Percentiles rank a stretch among this genome's conserved stretches.
These are phyloP conservation scores for Endoconidiophora laricicola DNA, from an alignment of 2,329 filamentous ascomycete genomes.

Conservation along the genomic window DNA sequence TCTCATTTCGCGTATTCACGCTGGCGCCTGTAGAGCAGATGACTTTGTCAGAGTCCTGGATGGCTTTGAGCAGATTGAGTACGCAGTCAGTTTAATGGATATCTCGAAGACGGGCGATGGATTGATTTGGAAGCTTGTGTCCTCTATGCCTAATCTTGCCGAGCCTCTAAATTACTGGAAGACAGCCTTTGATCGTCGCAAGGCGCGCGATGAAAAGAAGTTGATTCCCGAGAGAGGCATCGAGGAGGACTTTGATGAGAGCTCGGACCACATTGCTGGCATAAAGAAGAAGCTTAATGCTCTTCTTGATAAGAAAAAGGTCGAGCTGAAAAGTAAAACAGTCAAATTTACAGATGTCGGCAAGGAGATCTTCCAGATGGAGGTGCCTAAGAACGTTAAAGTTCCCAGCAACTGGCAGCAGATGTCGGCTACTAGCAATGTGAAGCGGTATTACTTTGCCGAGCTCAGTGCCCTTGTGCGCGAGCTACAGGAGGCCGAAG, in stretches of 20 bases:
- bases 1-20: constrained; percentile 85
- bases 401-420: constrained; percentile 83
- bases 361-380: constrained; percentile 93
- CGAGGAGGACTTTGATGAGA: constrained; percentile 82
- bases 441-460: constrained; percentile 87
- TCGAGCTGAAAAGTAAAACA: constrained; percentile 55
- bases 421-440: constrained; percentile 81
- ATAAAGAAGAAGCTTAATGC: constrained; percentile 57
- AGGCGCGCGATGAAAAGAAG: constrained; percentile 62
- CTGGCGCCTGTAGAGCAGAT: constrained; percentile 71
- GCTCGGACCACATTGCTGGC: constrained; percentile 56
- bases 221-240: constrained; percentile 76
- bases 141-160: constrained; percentile 69
- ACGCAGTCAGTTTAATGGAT: constrained; percentile 67
- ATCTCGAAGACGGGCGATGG: constrained; percentile 62
- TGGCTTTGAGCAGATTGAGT: constrained; percentile 94
- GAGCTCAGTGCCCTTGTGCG: constrained; percentile 71
- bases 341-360: constrained; percentile 72
- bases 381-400: constrained; percentile 71
- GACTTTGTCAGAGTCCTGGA: constrained; percentile 90
- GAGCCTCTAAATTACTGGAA: constrained; percentile 71
- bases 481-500: constrained; percentile 80
- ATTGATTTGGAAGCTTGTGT: constrained; percentile 67
- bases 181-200: constrained; percentile 70
- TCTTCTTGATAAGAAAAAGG: constrained; percentile 54